Base-by-base conservation (phyloP, 768 basidiomycete species). In the Phaeotremella skinneri region DNA sequence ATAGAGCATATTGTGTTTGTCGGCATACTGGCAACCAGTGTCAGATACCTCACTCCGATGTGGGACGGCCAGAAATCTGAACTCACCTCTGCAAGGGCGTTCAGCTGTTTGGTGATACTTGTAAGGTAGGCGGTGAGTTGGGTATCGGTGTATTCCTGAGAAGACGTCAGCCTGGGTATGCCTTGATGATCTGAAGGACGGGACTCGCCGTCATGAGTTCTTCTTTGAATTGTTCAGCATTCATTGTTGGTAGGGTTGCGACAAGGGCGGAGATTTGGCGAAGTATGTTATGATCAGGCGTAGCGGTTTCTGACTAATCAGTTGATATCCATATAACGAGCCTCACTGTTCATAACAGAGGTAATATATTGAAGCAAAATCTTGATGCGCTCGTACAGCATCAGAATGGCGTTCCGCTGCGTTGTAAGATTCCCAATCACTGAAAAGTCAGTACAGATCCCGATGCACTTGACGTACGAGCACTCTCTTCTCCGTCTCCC, bases 111-210 rank as follows among this genome's bases (percentile, higher is more conserved):
- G 5, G 93, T 97, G 58, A 99, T 78, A 14, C 86, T 84, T 0
- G 91, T 86, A 13, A 99, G 81, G 78, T 90, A 90, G 7, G 88
- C 86, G 1, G 91, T 96, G 27, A 99, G 80, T 61, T 96, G 91
- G 16, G 94, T 91, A 73, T 99, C 93, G 69, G 88, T 88, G 77
- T 93, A 91, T 83, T 99, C 94, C 91, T 96, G 67, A 23, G 58
- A 37, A 74, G n/a, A n/a, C n/a, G 52, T 56, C 39, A 59, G 50
- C 32, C 54, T 23, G 53, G 41, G 39, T 55, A n/a, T 11, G 31
- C 31, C 4, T 20, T 26, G 7, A 31, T 20, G 25, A 6, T 16
- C 37, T 21, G 34, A 14, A 21, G 26, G 7, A 20, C 27, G 16
- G 5, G 13, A 72, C 83, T 47, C 67, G 91, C 92, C 1, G 87